Conservation (phyloP, 345 rosid genomes). For the Ceriops tagal region DNA sequence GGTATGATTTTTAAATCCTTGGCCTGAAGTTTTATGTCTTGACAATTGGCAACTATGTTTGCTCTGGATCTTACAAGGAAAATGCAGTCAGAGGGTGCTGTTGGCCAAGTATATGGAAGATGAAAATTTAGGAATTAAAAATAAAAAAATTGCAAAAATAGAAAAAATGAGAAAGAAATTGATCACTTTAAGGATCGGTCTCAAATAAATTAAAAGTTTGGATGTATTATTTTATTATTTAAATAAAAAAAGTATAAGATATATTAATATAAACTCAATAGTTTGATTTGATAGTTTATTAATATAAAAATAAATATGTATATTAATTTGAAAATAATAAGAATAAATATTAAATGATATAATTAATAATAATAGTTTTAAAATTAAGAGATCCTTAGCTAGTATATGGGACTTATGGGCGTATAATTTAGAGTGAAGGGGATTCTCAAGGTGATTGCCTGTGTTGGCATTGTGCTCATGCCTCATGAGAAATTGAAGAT, state of each 20-base stretch:
- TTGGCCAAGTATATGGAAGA: slow-evolving; percentile 51
- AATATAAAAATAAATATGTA: too few relatives aligned
- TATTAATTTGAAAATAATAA: too few relatives aligned
- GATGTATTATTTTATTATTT: too few relatives aligned
- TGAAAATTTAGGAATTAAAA: too few relatives aligned
- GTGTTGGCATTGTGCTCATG: slow-evolving; percentile 93
- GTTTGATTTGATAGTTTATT: too few relatives aligned
- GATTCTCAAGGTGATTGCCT: slow-evolving; percentile 73
- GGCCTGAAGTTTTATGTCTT: neutral
- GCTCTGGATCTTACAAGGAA: slow-evolving; percentile 90
- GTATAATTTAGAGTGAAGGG: slow-evolving; percentile 53
- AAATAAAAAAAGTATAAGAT: too few relatives aligned
- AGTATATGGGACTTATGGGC: slow-evolving; percentile 56
- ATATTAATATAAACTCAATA: too few relatives aligned
- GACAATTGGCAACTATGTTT: slow-evolving; percentile 61
- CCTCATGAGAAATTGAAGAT: slow-evolving; percentile 74
- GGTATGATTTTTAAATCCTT: neutral
- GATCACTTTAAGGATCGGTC: too few relatives aligned
- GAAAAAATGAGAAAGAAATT: too few relatives aligned
- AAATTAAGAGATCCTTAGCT: slow-evolving; percentile 21
- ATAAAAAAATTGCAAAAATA: neutral
- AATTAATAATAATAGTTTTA: too few relatives aligned
- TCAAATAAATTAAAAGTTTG: too few relatives aligned
- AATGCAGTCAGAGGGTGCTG: slow-evolving; percentile 86
- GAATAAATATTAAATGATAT: too few relatives aligned